Percentiles rank a stretch among this genome's conserved stretches.
Conservation (phyloP, 2,329 filamentous ascomycete species). For the Ophiostoma himal-ulmi region DNA sequence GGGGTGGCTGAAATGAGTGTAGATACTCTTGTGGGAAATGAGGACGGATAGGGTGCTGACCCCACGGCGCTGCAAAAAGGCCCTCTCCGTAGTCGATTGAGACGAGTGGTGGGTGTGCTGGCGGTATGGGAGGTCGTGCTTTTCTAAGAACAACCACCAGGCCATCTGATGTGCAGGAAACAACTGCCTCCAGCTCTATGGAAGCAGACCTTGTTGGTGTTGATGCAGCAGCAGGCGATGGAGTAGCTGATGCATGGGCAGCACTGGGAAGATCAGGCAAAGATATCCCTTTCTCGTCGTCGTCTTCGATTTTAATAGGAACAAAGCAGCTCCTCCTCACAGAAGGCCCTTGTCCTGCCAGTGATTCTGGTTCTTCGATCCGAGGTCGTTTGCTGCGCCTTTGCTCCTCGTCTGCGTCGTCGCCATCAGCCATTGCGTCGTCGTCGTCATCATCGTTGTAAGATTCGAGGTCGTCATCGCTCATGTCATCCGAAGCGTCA, state of each 20-base stretch:
- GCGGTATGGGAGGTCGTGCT: slow-evolving; percentile 64
- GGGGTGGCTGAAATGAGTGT: slow-evolving; percentile 41
- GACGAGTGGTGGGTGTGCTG: slow-evolving; percentile 45
- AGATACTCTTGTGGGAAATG: slow-evolving; percentile 40
- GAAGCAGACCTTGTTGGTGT: slow-evolving; percentile 35
- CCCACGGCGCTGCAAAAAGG: slow-evolving; percentile 77
- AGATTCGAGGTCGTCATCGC: slow-evolving; percentile 39
- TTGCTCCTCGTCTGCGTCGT: background rate
- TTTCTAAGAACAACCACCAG: slow-evolving; percentile 73
- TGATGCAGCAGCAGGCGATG: background rate
- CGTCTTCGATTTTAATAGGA: slow-evolving; percentile 24
- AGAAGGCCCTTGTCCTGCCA: background rate
- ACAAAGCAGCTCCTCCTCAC: background rate
- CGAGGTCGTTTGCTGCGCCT: background rate
- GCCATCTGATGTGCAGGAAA: slow-evolving; percentile 84
- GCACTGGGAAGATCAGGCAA: slow-evolving; percentile 9
- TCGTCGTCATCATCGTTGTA: slow-evolving; percentile 41
- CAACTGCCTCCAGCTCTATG: slow-evolving; percentile 79
- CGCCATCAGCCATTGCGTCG: slow-evolving; percentile 32
- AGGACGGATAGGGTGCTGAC: slow-evolving; percentile 55
- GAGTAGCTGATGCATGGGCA: background rate
- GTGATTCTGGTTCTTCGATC: background rate
- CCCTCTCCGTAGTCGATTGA: slow-evolving; percentile 52
- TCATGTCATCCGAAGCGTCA: slow-evolving; percentile 37
- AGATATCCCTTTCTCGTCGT: slow-evolving; percentile 9